These are phyloP conservation scores for Cyberlindnera mycetangii DNA, from an alignment of 805 yeast genomes.

Conservation along the genomic window DNA sequence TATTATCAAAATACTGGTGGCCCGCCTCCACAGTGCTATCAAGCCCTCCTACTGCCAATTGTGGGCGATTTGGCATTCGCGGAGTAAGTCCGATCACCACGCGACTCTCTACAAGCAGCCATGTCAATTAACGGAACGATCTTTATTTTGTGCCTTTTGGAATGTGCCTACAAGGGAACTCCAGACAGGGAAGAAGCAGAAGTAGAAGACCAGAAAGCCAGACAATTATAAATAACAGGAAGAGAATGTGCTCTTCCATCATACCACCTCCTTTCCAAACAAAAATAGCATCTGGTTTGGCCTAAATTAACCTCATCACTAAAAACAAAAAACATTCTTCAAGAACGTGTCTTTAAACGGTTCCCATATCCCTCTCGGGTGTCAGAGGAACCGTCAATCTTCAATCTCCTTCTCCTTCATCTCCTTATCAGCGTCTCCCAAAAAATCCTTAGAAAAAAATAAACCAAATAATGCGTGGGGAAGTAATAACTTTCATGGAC, in stretches of 20 bases:
- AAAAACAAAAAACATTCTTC: not conserved
- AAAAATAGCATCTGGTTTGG: not conserved
- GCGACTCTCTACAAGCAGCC: no score
- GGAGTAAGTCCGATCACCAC: no score
- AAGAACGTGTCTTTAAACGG: no score
- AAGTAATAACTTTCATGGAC: conserved; percentile 8
- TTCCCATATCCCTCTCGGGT: not conserved
- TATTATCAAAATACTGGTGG: not conserved
- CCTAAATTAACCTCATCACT: not conserved
- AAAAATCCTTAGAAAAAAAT: conserved; percentile 1
- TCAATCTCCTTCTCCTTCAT: not conserved
- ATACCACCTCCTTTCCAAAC: not conserved
- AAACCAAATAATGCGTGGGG: conserved; percentile 13
- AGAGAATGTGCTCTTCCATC: not conserved
- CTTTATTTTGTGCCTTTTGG: not conserved
- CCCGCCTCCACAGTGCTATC: no score
- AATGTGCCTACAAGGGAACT: not conserved
- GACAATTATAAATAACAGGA: conserved; percentile 4
- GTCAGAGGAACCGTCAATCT: not conserved
- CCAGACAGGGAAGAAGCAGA: not conserved
- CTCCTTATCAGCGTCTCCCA: not conserved
- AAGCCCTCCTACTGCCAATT: no score
- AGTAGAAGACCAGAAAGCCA: not conserved
- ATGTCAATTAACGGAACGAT: no score
- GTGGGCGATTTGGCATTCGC: no score